These are phyloP conservation scores for Alternaria triticimaculans DNA, from an alignment of 2,329 filamentous ascomycete genomes.

Conservation along the genomic window DNA sequence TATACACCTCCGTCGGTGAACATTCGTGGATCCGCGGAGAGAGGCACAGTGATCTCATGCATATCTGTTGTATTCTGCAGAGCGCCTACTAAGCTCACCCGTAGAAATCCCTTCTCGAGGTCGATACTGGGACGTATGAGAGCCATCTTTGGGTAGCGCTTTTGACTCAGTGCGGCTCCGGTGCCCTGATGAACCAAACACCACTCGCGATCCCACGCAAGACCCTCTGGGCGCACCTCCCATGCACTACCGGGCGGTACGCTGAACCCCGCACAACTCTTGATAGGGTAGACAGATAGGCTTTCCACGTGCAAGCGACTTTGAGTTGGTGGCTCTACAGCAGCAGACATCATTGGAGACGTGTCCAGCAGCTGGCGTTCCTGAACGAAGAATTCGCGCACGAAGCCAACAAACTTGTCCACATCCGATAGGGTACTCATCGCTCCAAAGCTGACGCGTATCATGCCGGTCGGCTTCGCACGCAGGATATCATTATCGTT, in stretches of 20 bases:
- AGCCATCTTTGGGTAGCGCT: slow-evolving; percentile 86
- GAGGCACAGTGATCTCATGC: slow-evolving; percentile 57
- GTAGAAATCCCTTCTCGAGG: slow-evolving; percentile 69
- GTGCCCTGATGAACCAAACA: slow-evolving; percentile 89
- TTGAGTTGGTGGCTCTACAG: slow-evolving; percentile 35
- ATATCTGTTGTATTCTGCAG: slow-evolving; percentile 39
- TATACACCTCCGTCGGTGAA: slow-evolving; percentile 54
- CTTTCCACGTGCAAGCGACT: slow-evolving; percentile 54
- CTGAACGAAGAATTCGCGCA: slow-evolving; percentile 59
- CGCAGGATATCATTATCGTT: slow-evolving; percentile 80
- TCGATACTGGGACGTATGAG: slow-evolving; percentile 79
- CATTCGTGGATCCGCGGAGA: slow-evolving; percentile 70
- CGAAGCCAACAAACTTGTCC: slow-evolving; percentile 71
- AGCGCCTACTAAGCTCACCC: slow-evolving; percentile 61
- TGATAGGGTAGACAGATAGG: slow-evolving; percentile 81
- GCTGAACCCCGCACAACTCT: slow-evolving; percentile 84
- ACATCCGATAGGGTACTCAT: slow-evolving; percentile 86
- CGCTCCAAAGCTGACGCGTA: slow-evolving; percentile 84
- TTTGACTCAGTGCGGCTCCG: slow-evolving; percentile 84
- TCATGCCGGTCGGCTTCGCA: slow-evolving; percentile 86
- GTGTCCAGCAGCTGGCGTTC: slow-evolving; percentile 13
- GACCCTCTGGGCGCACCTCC: slow-evolving; percentile 80
- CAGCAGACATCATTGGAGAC: slow-evolving; percentile 28
- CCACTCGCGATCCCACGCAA: slow-evolving; percentile 97
- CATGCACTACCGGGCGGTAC: slow-evolving; percentile 71